These are phyloP conservation scores for Saturnispora silvae DNA, from an alignment of 805 yeast species.

Conservation along the genomic window DNA sequence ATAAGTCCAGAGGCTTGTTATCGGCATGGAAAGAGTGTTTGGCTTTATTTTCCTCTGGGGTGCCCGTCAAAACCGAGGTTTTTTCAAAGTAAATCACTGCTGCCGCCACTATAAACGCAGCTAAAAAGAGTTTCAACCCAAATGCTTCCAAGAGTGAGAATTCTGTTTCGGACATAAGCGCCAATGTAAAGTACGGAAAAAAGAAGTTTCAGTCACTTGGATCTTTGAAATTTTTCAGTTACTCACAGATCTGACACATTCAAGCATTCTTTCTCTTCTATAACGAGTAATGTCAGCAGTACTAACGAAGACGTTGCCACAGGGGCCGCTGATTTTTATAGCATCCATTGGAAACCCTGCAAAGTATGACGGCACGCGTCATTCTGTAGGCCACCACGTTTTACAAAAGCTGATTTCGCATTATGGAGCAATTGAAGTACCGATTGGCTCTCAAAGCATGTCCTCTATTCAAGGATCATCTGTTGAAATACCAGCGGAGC, in stretches of 20 bases:
- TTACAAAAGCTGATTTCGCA: constrained; percentile 25
- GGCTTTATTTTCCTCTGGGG: constrained; percentile 16
- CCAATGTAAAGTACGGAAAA: background rate
- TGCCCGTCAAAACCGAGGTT: constrained; percentile 13
- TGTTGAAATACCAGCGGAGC: background rate
- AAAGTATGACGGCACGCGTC: constrained; percentile 51
- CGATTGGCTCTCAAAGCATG: background rate
- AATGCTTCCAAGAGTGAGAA: constrained; percentile 13
- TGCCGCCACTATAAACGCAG: constrained; percentile 15
- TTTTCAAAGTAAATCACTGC: constrained; percentile 19
- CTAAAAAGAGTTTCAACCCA: constrained; percentile 18
- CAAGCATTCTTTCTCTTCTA: background rate
- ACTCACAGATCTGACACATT: background rate
- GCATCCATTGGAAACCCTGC: constrained; percentile 73
- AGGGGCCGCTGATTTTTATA: constrained; percentile 23
- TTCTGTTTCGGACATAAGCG: too few relatives aligned
- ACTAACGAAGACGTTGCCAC: constrained; percentile 1
- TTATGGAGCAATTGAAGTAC: background rate
- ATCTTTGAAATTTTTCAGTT: too few relatives aligned
- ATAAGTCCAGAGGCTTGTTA: too few relatives aligned
- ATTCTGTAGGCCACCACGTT: constrained; percentile 63
- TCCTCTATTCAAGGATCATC: constrained; percentile 1
- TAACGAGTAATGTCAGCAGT: background rate
- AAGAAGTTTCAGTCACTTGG: background rate
- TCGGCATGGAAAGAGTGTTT: constrained; percentile 5